These are phyloP conservation scores for Pythium pyrilobum DNA, from an alignment of 352 stramenopile species.

Conservation along the genomic window DNA sequence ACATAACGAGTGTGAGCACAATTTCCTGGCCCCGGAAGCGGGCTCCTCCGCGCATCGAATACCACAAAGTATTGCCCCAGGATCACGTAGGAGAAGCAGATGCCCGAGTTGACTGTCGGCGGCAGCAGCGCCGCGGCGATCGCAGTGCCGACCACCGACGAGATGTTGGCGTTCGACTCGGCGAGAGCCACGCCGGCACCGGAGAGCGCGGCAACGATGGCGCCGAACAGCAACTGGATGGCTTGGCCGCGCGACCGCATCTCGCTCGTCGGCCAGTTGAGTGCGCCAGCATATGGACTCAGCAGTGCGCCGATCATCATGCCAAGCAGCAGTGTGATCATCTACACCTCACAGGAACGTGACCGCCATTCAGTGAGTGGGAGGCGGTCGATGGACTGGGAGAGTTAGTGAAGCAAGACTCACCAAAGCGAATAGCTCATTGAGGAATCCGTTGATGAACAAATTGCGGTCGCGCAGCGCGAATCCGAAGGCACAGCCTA, in stretches of 20 bases:
- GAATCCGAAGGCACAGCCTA: conserved; percentile 81
- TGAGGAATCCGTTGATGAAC: conserved; percentile 81
- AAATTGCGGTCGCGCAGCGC: conserved; percentile 70
- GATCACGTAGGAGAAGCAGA: conserved; percentile 85
- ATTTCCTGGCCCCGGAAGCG: too few relatives aligned
- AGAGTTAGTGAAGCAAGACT: background rate
- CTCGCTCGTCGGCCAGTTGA: conserved; percentile 81
- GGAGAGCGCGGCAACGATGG: conserved; percentile 69
- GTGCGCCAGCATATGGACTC: conserved; percentile 64
- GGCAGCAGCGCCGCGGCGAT: conserved; percentile 79
- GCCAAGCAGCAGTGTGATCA: conserved; percentile 69
- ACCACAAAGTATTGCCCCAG: conserved; percentile 83
- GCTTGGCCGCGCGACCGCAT: conserved; percentile 76
- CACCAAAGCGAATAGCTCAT: conserved; percentile 78
- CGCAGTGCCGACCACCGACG: conserved; percentile 85
- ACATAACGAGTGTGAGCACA: background rate
- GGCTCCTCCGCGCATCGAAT: conserved; percentile 1
- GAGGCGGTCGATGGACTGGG: too few relatives aligned
- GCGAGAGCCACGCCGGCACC: conserved; percentile 72
- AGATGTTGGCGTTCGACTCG: conserved; percentile 86
- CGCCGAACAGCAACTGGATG: conserved; percentile 77
- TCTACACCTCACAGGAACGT: too few relatives aligned
- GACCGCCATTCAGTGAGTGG: too few relatives aligned
- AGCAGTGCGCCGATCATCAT: conserved; percentile 78
- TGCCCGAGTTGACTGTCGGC: conserved; percentile 81